Evolutionary conservation across 306 rosid species (phyloP), one percentile per base, ranked within the genome.

Genomic region (Nissolia schottii): DNA sequence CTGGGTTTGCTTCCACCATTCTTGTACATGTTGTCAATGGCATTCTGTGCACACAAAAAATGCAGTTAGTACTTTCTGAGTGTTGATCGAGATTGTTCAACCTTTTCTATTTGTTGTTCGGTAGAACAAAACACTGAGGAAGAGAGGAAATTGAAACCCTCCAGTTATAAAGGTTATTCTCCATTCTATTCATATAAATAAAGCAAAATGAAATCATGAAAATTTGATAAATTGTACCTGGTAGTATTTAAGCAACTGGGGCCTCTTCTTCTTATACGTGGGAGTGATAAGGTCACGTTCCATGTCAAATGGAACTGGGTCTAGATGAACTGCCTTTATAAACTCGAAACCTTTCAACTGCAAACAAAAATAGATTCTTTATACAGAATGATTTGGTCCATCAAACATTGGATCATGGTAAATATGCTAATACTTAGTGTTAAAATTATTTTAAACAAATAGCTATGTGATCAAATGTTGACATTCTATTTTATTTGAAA

Each of bases 241-340:
- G 73, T 94, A 94, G 81, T 85, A 84, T 84, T 94, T 91, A 23
- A 80, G 88, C 76, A 94, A 41, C 85, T 91, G 99, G 16, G 99
- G 95, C 83, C 99, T 89, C 91, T 84, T 94, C 85, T 85, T 91
- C 90, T 91, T 94, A 63, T 85, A 91, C 11, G 97, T 91, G 65
- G 99, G 99, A 76, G 97, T 94, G 53, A 79, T 88, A 75, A 94
- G 97, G 80, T 89, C 99, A 10, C 96, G 96, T 41, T 94, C 97
- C 74, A 94, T 89, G 85, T 94, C 99, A 66, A 94, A 94, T 19
- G 92, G 93, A 64, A 70, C 83, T 0, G 99, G 93, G 41, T 94
- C 99, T 20, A 94, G 88, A 71, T 91, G 96, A 77, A 94, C 84
- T 38, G 82, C 97, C 84, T 23, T 86, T 64, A 94, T 76, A 67